A percentile compares a stretch with the other conserved stretches of the same genome.
Evolutionary conservation across 1,284 basidiomycete genomes (phyloP).

Genomic region (Puccinia horiana): DNA sequence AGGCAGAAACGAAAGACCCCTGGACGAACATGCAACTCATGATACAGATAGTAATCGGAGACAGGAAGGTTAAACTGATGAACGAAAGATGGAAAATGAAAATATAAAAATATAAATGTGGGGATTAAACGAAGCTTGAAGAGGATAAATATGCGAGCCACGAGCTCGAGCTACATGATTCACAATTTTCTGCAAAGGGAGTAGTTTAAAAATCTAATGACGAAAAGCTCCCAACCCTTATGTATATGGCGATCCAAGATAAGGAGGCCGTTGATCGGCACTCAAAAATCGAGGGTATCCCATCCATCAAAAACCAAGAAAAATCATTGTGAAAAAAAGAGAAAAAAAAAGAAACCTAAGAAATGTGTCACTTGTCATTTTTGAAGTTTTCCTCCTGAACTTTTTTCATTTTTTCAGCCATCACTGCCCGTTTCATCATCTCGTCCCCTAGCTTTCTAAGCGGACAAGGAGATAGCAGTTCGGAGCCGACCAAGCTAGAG

Average conservation of each 20-base stretch:
- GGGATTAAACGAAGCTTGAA: too few relatives aligned
- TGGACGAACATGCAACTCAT: background rate
- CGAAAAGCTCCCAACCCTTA: background rate
- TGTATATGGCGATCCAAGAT: too few relatives aligned
- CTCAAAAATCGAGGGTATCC: background rate
- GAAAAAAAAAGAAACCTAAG: background rate
- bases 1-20: background rate
- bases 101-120: background rate
- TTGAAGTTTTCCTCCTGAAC: slow-evolving; percentile 21
- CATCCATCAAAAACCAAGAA: too few relatives aligned
- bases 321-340: too few relatives aligned
- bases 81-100: background rate
- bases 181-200: background rate
- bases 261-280: background rate
- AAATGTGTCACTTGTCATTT: background rate
- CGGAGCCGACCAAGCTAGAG: slow-evolving; percentile 20
- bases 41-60: background rate
- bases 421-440: slow-evolving; percentile 25
- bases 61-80: background rate
- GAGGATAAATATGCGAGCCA: background rate
- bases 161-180: background rate
- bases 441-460: slow-evolving; percentile 18
- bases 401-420: slow-evolving; percentile 27
- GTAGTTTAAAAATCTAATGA: background rate
- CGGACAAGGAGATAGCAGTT: slow-evolving; percentile 16